These are phyloP conservation scores for Pythium apleroticum DNA, from an alignment of 352 stramenopile genomes.

Conservation along the genomic window DNA sequence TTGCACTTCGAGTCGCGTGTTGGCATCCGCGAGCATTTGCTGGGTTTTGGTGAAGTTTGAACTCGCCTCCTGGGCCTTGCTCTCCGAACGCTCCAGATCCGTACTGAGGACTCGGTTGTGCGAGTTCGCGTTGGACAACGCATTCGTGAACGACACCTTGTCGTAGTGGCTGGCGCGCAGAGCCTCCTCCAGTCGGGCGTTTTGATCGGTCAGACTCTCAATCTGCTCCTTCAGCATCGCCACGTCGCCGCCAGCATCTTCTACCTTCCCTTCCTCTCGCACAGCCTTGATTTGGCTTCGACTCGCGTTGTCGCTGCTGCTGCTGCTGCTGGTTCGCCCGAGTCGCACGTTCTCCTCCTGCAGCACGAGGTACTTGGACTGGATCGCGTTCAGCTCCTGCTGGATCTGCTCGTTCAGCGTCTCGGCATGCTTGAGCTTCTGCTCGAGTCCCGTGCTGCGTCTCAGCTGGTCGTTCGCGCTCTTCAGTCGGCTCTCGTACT, in stretches of 20 bases:
- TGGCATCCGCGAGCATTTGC: slow-evolving; percentile 40
- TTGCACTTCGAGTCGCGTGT: slow-evolving; percentile 39
- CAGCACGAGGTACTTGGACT: slow-evolving; percentile 46
- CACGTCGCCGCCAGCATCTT: neutral
- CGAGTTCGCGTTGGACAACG: slow-evolving; percentile 71
- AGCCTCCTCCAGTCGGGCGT: slow-evolving; percentile 69
- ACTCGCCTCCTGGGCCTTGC: slow-evolving; percentile 48
- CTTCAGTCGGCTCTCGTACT: slow-evolving; percentile 75
- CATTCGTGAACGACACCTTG: slow-evolving; percentile 83
- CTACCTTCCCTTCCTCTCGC: neutral
- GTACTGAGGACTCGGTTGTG: slow-evolving; percentile 68
- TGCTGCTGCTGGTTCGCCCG: slow-evolving; percentile 15
- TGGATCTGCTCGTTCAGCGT: slow-evolving; percentile 47
- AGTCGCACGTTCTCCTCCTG: slow-evolving; percentile 48
- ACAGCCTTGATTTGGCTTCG: slow-evolving; percentile 2
- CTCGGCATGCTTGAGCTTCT: slow-evolving; percentile 64
- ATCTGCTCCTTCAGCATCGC: slow-evolving; percentile 55
- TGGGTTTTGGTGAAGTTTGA: slow-evolving; percentile 43
- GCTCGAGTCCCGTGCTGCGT: slow-evolving; percentile 38
- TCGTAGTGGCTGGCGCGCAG: slow-evolving; percentile 78
- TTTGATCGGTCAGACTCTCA: slow-evolving; percentile 47
- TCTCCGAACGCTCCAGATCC: slow-evolving; percentile 56
- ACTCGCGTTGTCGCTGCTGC: neutral
- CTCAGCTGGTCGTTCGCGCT: slow-evolving; percentile 56
- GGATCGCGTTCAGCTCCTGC: slow-evolving; percentile 46